Evolutionary conservation across 257 asterid genomes (phyloP), one percentile per base, ranked within the genome.

Genomic region (Anisodus acutangulus): DNA sequence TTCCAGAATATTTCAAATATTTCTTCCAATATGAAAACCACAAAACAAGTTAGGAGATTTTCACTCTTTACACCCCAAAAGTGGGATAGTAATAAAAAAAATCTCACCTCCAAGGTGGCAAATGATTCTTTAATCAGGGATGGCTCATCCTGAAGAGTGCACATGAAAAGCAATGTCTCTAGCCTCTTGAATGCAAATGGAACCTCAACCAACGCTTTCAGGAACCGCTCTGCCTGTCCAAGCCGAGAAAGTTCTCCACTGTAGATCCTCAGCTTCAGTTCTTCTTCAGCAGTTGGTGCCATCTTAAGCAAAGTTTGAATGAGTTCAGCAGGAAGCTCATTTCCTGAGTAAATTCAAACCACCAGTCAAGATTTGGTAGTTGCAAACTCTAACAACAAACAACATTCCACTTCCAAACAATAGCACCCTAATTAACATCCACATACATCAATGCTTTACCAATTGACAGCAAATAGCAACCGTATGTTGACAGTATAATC

Each of bases 271-370:
- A 97, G 91, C 91, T 95, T 97, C 84, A 91, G 83, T 87, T 97
- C 98, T 88, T 97, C 98, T 11, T 93, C 99, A 15, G 92, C 72
- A 66, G 98, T 92, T 2, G 99, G 98, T 71, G 98, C 95, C 97
- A 95, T 93, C 90, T 91, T 93, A 67, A 95, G 39, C 80, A 97
- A 79, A 81, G 93, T 91, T 88, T 95, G 97, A 84, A 93, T 83
- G 43, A 95, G 90, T 84, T 97, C 98, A 1, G 97, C 43, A 57
- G 97, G 98, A 88, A 97, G 99, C 91, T 93, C 97, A 63, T 92
- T 90, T 85, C 99, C 98, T 97, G 92, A 87, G 84, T 79, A 83
- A 87, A 79, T 79, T 10, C 13, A 72, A 85, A 26, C 51, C 74
- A 70, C 57, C 55, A 74, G 67, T 59, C 19, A 60, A 8, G 60